Conservation (phyloP, 1,139 yeast species). For the Pichia inconspicua region DNA sequence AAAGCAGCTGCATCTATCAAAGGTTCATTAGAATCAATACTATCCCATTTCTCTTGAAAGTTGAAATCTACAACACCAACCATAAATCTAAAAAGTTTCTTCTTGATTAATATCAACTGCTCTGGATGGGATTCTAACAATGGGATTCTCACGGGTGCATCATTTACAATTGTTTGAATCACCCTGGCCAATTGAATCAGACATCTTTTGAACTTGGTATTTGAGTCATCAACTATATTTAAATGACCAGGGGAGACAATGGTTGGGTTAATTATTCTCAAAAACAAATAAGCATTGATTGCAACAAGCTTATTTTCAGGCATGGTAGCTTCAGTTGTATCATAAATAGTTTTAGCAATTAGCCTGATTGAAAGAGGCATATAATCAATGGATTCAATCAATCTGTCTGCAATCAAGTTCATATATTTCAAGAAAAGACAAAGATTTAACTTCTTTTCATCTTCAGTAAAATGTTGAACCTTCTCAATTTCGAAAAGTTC, state of each 20-base stretch:
- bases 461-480: constrained; percentile 31
- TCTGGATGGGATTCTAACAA: constrained; percentile 36
- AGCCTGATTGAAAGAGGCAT: constrained; percentile 71
- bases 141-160: constrained; percentile 56
- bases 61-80: constrained; percentile 22
- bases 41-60: constrained; percentile 4
- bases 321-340: constrained; percentile 55
- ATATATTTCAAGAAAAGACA: constrained; percentile 52
- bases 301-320: constrained; percentile 65
- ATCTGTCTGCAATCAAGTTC: constrained; percentile 50
- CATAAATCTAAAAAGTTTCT: constrained; percentile 43
- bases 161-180: constrained; percentile 83
- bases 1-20: neutral
- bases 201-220: constrained; percentile 54
- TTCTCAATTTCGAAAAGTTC: constrained; percentile 67
- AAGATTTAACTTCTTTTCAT: constrained; percentile 35
- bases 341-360: constrained; percentile 66
- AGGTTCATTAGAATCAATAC: constrained; percentile 2
- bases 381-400: constrained; percentile 44
- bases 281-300: constrained; percentile 80
- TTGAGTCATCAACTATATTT: constrained; percentile 29
- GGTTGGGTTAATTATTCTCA: constrained; percentile 85
- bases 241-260: constrained; percentile 83
- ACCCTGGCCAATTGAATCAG: constrained; percentile 78
- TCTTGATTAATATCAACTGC: constrained; percentile 39